phyloP scores from a whole-genome alignment of 495 filamentous ascomycete genomes.

The Cercophora samala region DNA sequence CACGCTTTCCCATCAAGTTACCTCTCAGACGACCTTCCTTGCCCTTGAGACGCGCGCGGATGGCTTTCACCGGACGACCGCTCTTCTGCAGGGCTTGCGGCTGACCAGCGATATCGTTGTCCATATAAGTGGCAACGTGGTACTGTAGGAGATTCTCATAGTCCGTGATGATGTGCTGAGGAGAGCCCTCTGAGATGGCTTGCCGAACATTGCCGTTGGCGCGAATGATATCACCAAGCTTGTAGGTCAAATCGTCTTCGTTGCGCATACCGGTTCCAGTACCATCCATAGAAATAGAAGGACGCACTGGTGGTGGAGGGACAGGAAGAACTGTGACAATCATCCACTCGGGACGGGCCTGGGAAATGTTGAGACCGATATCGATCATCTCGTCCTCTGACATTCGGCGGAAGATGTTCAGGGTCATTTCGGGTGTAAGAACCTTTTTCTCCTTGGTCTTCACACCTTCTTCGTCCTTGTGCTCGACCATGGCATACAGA shows the following conservation, averaged over 20 bases:
- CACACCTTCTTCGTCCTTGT: conserved; percentile 66
- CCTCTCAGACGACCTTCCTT: conserved; percentile 97
- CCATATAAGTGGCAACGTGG: conserved; percentile 98
- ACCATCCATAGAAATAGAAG: conserved; percentile 92
- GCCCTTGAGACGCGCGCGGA: conserved; percentile 93
- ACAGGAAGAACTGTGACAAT: conserved; percentile 92
- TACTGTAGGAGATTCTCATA: conserved; percentile 94
- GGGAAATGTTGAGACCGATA: conserved; percentile 87
- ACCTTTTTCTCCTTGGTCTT: conserved; percentile 81
- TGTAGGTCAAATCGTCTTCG: conserved; percentile 98
- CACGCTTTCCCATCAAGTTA: conserved; percentile 99
- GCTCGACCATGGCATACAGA: conserved; percentile 55
- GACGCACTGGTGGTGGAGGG: conserved; percentile 90
- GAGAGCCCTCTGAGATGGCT: conserved; percentile 82
- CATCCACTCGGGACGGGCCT: conserved; percentile 98
- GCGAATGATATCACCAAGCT: conserved; percentile 95
- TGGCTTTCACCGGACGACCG: conserved; percentile 90
- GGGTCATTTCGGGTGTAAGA: conserved; percentile 77
- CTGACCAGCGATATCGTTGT: conserved; percentile 96
- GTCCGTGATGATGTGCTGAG: conserved; percentile 81
- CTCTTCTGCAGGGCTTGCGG: conserved; percentile 96
- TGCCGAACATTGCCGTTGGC: conserved; percentile 92
- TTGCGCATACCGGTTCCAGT: conserved; percentile 80
- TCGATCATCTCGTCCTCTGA: conserved; percentile 73
- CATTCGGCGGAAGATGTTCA: conserved; percentile 82